Conservation (phyloP, 192 early-diverging fungal species). For the Rhizophlyctis rosea region DNA sequence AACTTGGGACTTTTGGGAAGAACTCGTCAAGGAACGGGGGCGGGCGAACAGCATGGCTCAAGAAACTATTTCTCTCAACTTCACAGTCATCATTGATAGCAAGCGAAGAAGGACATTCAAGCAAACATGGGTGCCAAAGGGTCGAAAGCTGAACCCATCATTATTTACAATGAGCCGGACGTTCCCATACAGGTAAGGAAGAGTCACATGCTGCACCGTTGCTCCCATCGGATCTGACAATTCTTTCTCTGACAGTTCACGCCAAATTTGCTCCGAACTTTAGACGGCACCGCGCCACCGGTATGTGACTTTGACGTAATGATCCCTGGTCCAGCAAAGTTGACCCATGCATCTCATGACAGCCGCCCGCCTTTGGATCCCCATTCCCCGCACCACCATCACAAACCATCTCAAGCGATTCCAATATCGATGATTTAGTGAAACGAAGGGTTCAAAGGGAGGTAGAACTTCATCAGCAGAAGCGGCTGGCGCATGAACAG, state of each 20-base stretch:
- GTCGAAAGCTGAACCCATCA: conserved; percentile 27
- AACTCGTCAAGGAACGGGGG: too few relatives aligned
- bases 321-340: too few relatives aligned
- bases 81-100: too few relatives aligned
- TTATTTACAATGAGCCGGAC: conserved; percentile 35
- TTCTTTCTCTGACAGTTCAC: conserved; percentile 12
- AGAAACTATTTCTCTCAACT: too few relatives aligned
- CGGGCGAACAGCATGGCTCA: too few relatives aligned
- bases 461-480: conserved; percentile 30
- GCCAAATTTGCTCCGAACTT: conserved; percentile 25
- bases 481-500: conserved; percentile 36
- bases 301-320: conserved; percentile 5
- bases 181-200: conserved; percentile 21
- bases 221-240: not conserved
- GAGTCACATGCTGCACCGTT: not conserved
- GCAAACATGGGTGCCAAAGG: conserved; percentile 20
- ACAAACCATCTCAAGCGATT: not conserved
- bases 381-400: too few relatives aligned
- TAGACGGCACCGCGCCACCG: conserved; percentile 25
- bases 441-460: conserved; percentile 32
- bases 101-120: too few relatives aligned
- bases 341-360: too few relatives aligned
- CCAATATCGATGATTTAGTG: conserved; percentile 34
- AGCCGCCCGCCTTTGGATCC: too few relatives aligned
- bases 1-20: too few relatives aligned